Base-by-base conservation (phyloP, 805 yeast genomes). In the Maudiozyma pseudohumilis region DNA sequence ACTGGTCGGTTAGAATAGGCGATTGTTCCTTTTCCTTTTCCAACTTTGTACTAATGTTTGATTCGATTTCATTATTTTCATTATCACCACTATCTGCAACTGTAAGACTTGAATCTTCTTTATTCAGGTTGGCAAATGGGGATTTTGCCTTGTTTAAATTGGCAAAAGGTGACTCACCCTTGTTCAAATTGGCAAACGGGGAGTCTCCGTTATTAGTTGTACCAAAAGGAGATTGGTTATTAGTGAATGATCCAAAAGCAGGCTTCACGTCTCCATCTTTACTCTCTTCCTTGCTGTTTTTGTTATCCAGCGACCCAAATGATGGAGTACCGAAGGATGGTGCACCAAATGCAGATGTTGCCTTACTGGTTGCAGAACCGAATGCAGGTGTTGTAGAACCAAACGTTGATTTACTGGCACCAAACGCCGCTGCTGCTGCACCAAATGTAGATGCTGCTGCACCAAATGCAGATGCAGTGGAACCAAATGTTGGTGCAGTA, bases 261-360 rank as follows among this genome's bases (percentile, higher is more conserved):
- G 31, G 17, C 8, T 28, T 20, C 5, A 10, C 12, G 6, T 28
- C 18, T 5, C 23, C 24, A 6, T 24, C 6, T 3, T 3, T n/a
- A 19, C 28, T 18, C 45, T 40, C 21, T 42, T 36, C 13, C 26
- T 42, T 32, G 47, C 45, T 4, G 50, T 38, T 7, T 51, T 38
- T 9, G 52, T 34, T 8, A 56, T 59, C 41, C n/a, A 50, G 52
- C 4, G 52, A 48, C 2, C 34, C 34, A 31, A 31, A 31, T 9
- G 34, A 12, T 8, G 34, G 25, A 13, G 22, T 21, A 10, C 34
- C 34, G 24, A 32, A 32, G 3, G 21, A 11, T 15, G 32, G 32
- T 17, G 32, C 32, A n/a, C 22, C 32, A 11, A 18, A 18, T 29
- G 32, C 18, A 10, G 24, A 11, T 15, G 18, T 16, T 8, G 15